phyloP scores from a whole-genome alignment of 805 yeast species.

The Lachancea nothofagi region DNA sequence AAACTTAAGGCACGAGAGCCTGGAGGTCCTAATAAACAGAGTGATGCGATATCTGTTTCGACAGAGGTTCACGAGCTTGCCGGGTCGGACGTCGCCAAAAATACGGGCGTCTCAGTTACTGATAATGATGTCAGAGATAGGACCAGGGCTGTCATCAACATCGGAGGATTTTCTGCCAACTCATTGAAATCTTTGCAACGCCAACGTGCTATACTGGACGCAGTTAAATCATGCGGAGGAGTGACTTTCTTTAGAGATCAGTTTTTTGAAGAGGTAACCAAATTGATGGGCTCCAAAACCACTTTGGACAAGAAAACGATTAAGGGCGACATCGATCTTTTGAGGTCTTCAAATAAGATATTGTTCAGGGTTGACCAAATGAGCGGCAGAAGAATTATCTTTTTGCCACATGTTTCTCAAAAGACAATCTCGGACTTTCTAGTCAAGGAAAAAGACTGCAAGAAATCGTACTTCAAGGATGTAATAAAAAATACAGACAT shows the following conservation, averaged over 20 bases:
- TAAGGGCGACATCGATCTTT: conserved; percentile 37
- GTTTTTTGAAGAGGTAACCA: conserved; percentile 39
- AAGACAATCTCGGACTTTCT: conserved; percentile 20
- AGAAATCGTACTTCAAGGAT: conserved; percentile 21
- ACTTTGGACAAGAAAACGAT: conserved; percentile 51
- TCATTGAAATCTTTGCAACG: conserved; percentile 44
- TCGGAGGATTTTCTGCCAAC: conserved; percentile 35
- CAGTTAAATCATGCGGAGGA: conserved; percentile 42
- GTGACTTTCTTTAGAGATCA: conserved; percentile 39
- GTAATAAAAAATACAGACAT: conserved; percentile 30
- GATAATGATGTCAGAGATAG: conserved; percentile 2
- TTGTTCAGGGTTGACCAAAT: conserved; percentile 16
- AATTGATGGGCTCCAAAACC: conserved; percentile 36
- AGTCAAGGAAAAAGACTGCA: conserved; percentile 26
- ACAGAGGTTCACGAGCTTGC: not conserved
- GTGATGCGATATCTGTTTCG: not conserved
- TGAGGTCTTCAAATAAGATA: conserved; percentile 24
- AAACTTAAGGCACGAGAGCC: conserved; percentile 13
- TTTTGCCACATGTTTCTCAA: conserved; percentile 19
- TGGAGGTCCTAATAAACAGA: conserved; percentile 17
- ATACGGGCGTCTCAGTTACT: not conserved
- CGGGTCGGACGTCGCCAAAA: not conserved
- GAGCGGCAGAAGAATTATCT: conserved; percentile 21
- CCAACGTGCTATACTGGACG: conserved; percentile 38
- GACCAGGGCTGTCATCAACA: conserved; percentile 11